Evolutionary conservation across 2,329 filamentous ascomycete species (phyloP).

Genomic region (Cladorrhinum sp.): DNA sequence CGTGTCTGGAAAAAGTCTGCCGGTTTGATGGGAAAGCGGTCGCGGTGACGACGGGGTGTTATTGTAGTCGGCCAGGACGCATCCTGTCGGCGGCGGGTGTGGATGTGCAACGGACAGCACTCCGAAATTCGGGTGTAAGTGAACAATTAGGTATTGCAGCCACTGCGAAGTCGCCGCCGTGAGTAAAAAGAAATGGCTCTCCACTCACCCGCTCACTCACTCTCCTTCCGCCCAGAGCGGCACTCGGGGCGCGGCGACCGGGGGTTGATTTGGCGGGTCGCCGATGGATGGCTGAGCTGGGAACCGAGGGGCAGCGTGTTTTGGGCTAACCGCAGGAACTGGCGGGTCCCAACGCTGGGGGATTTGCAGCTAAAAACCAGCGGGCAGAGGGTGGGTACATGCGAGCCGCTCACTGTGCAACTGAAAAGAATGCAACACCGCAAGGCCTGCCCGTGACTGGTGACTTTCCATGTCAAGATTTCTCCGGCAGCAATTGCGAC

Average conservation of each 20-base stretch:
- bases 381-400: neutral
- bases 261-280: neutral
- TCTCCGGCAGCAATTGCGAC: neutral
- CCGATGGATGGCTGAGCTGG: constrained; percentile 1
- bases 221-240: constrained; percentile 7
- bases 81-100: neutral
- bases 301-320: constrained; percentile 10
- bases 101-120: constrained; percentile 17
- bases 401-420: neutral
- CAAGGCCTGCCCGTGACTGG: neutral
- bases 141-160: neutral
- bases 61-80: constrained; percentile 1
- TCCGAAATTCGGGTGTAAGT: constrained; percentile 12
- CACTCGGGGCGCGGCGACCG: constrained; percentile 7
- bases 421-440: neutral
- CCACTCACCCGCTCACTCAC: constrained; percentile 8
- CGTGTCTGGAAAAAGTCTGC: neutral
- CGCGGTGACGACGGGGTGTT: neutral
- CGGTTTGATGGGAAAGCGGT: neutral
- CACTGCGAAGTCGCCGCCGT: constrained; percentile 8
- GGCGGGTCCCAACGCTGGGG: neutral
- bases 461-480: neutral
- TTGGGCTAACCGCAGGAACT: neutral
- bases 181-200: constrained; percentile 22
- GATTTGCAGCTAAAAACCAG: neutral